Evolutionary conservation across 345 rosid species (phyloP), one percentile per base, ranked within the genome.

Genomic region (Moricandia moricandioides): DNA sequence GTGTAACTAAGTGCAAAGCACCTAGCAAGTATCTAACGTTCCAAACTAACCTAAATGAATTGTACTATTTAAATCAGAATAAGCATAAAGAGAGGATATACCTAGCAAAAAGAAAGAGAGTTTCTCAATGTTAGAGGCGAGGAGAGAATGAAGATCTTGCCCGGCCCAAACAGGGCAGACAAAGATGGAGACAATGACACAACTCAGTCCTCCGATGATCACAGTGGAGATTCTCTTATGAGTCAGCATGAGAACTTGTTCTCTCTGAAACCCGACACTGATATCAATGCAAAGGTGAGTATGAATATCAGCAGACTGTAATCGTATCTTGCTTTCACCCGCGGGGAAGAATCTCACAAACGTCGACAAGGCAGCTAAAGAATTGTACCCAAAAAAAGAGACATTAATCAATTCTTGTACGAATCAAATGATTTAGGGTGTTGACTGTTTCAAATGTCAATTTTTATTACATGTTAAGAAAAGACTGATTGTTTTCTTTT

Each of bases 281-380:
- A 87, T 70, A 93, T 77, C 78, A 91, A 70, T 5, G 88, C 81
- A 79, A 89, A 91, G 8, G 97, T 93, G 73, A 91, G 73, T 40
- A 91, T 88, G 80, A 93, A 93, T 59, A 89, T 86, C 71, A 84
- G 35, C 37, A 91, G 63, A 57, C 96, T 90, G 60, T 93, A 93
- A 73, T 93, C 96, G 31, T 91, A 93, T 85, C 96, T 88, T 10
- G 91, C 89, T 83, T 89, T 93, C 65, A 93, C 75, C 26, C 69
- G 59, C 3, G 98, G 98, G 98, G 14, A 91, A 85, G 81, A 91
- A 93, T 35, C 97, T 76, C 59, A 86, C 17, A 70, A 88, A 93
- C 26, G 98, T 91, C 6, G 87, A 77, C 26, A 72, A 26, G 12
- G 88, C 58, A 58, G 96, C 98, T 91, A 82, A 74, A 79, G 2